Evolutionary conservation across 164 flowering plant species (phyloP).

Genomic region (Saururus chinensis): DNA sequence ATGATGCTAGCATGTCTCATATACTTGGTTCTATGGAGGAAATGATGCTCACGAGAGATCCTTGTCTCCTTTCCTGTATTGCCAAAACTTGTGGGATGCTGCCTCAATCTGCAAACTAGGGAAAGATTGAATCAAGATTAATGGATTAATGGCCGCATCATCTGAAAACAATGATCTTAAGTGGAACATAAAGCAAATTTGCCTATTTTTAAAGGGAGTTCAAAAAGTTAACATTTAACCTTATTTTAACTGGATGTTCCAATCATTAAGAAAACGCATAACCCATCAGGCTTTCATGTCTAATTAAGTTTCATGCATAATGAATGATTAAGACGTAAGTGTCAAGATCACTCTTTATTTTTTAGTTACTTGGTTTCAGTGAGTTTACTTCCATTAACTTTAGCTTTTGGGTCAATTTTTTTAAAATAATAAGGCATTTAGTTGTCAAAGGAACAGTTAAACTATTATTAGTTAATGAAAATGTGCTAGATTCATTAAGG

Average conservation of each 20-base stretch:
- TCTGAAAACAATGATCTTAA: too few species aligned
- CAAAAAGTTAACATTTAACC: background rate
- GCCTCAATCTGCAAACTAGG: background rate
- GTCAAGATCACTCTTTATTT: too few species aligned
- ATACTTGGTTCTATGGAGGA: constrained; percentile 1
- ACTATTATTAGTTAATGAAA: background rate
- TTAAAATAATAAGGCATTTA: too few species aligned
- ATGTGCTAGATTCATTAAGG: background rate
- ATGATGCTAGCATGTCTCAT: constrained; percentile 1
- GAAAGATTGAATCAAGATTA: background rate
- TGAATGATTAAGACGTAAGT: too few species aligned
- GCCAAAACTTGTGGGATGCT: background rate
- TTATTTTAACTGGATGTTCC: background rate
- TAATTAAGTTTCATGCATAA: too few species aligned
- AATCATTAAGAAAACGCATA: background rate
- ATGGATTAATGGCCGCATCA: background rate
- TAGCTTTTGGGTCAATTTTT: too few species aligned
- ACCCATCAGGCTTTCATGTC: too few species aligned
- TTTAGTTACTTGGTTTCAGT: too few species aligned
- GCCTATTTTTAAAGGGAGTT: background rate
- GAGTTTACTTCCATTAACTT: too few species aligned
- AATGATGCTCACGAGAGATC: background rate
- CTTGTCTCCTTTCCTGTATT: background rate
- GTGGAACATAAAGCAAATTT: background rate
- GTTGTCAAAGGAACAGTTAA: background rate